These are phyloP conservation scores for Pseudogymnoascus destructans DNA, from an alignment of 2,329 filamentous ascomycete species.

Conservation along the genomic window DNA sequence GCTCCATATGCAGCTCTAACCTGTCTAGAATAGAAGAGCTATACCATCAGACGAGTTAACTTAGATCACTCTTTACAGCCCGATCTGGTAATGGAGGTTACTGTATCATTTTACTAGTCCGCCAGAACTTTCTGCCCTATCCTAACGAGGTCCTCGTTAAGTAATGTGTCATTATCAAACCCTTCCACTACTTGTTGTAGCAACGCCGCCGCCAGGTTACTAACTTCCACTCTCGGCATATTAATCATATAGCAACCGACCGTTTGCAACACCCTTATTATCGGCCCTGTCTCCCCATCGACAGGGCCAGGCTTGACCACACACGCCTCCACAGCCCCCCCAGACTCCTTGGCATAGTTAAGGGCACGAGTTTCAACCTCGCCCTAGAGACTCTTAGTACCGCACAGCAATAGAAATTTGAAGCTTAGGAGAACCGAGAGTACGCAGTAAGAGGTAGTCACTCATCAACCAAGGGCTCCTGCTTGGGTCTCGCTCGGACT, in stretches of 20 bases:
- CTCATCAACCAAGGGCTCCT: conserved; percentile 29
- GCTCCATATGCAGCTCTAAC: too few relatives aligned
- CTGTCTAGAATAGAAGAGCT: too few relatives aligned
- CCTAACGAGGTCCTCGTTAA: conserved; percentile 30
- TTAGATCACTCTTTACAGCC: too few relatives aligned
- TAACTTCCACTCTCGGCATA: conserved; percentile 26
- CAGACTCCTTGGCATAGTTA: conserved; percentile 28
- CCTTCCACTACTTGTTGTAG: conserved; percentile 33
- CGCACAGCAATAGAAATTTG: background rate
- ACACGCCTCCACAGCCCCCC: conserved; percentile 27
- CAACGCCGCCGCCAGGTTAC: conserved; percentile 30
- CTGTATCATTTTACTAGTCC: background rate
- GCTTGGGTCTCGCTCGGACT: conserved; percentile 32
- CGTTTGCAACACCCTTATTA: conserved; percentile 16
- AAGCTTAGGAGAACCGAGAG: background rate
- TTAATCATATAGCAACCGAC: conserved; percentile 17
- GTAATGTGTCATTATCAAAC: conserved; percentile 33
- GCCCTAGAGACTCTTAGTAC: conserved; percentile 24
- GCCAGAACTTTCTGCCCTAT: conserved; percentile 21
- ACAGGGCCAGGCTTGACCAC: conserved; percentile 33
- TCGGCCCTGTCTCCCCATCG: conserved; percentile 16
- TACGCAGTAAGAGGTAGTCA: conserved; percentile 34
- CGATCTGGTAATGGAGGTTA: too few relatives aligned
- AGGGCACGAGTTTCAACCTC: conserved; percentile 34
- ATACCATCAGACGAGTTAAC: too few relatives aligned